phyloP scores from a whole-genome alignment of 169 alveolate genomes.

The Cryptosporidium xiaoi region DNA sequence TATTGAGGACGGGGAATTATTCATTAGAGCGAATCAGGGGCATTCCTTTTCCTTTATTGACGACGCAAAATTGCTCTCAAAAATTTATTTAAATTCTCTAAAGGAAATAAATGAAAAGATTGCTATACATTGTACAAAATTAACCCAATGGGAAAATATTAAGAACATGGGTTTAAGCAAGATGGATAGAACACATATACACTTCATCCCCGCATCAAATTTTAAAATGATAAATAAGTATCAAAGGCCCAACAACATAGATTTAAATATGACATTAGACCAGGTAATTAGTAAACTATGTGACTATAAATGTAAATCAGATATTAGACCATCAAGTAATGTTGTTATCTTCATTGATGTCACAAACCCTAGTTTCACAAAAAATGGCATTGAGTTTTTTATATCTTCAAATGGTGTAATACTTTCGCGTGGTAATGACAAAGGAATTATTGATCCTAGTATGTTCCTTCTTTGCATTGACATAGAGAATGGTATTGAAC shows the following conservation, averaged over 20 bases:
- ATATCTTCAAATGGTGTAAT: conserved; percentile 29
- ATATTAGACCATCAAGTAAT: conserved; percentile 29
- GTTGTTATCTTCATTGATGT: conserved; percentile 46
- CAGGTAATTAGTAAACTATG: conserved; percentile 9
- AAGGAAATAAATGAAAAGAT: conserved; percentile 9
- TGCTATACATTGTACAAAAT: conserved; percentile 52
- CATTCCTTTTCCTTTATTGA: conserved; percentile 49
- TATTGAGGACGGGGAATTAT: neutral
- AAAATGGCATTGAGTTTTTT: conserved; percentile 4
- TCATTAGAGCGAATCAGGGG: conserved; percentile 72
- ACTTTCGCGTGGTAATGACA: conserved; percentile 18
- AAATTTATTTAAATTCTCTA: neutral
- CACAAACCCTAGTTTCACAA: neutral
- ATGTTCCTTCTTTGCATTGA: conserved; percentile 49
- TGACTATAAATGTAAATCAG: conserved; percentile 15
- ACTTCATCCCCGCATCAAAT: conserved; percentile 26
- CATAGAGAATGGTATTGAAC: conserved; percentile 20
- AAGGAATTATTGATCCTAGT: conserved; percentile 21
- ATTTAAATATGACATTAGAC: neutral
- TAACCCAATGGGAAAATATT: conserved; percentile 32
- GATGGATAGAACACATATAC: conserved; percentile 48
- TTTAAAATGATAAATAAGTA: conserved; percentile 11
- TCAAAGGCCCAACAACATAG: neutral
- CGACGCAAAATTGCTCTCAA: conserved; percentile 11
- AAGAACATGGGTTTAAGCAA: conserved; percentile 35